Percentiles rank a stretch among this genome's conserved stretches.
phyloP scores from a whole-genome alignment of 1,284 basidiomycete genomes.

The Microbotryum scabiosae region DNA sequence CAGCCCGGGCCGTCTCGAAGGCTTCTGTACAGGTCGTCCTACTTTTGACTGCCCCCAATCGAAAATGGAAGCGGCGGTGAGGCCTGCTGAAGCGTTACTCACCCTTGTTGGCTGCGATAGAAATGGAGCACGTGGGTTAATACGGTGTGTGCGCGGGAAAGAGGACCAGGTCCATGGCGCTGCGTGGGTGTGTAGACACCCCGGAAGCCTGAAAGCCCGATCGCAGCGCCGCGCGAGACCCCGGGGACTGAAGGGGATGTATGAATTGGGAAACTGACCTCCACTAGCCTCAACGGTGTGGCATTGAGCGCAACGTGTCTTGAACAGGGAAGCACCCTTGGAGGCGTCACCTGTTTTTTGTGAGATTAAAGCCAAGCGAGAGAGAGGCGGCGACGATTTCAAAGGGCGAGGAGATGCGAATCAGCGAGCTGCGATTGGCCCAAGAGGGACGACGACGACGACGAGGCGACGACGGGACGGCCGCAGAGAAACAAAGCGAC shows the following conservation, averaged over 20 bases:
- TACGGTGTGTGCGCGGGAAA: background rate
- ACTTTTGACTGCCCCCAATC: no score
- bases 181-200: background rate
- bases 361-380: background rate
- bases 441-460: background rate
- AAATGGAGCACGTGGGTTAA: background rate
- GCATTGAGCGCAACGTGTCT: conserved; percentile 73
- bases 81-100: background rate
- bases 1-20: no score
- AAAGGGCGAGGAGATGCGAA: background rate
- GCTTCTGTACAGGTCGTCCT: no score
- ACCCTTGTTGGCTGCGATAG: conserved; percentile 29
- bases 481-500: background rate
- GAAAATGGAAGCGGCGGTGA: no score
- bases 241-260: background rate
- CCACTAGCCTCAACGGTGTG: conserved; percentile 82
- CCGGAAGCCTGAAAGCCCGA: background rate
- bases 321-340: conserved; percentile 64
- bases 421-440: background rate
- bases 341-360: conserved; percentile 59
- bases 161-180: no score
- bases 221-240: background rate
- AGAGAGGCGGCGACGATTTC: background rate
- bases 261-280: conserved; percentile 43
- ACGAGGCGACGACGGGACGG: background rate